Conservation (phyloP, 2,329 filamentous ascomycete species). For the Ceratocystis papillata region DNA sequence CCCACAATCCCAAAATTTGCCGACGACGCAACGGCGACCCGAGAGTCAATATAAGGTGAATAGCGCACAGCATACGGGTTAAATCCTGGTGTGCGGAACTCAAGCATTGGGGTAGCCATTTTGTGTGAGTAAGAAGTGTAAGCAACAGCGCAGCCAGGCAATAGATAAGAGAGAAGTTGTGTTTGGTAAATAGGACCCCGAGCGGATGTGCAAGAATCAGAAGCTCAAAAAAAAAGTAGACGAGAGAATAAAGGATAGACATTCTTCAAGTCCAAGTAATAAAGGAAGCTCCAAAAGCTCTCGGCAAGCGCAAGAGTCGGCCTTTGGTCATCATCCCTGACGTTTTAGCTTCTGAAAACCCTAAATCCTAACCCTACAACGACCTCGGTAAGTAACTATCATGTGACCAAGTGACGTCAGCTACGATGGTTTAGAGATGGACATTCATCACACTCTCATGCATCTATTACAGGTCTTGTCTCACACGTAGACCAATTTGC, state of each 20-base stretch:
- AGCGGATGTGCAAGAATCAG: background rate
- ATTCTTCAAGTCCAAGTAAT: background rate
- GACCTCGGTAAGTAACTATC: background rate
- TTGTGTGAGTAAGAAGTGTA: constrained; percentile 21
- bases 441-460: too few species aligned
- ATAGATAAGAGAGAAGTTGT: background rate
- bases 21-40: constrained; percentile 79
- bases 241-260: background rate
- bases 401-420: background rate
- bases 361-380: background rate
- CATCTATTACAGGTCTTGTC: background rate
- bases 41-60: constrained; percentile 94
- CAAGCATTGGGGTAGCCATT: constrained; percentile 61
- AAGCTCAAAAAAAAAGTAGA: background rate
- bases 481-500: background rate
- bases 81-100: constrained; percentile 85
- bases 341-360: background rate
- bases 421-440: too few species aligned
- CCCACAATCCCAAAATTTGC: constrained; percentile 95
- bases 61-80: constrained; percentile 97
- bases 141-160: background rate
- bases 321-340: background rate
- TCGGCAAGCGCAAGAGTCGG: background rate
- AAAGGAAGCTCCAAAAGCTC: background rate
- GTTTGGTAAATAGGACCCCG: too few species aligned